phyloP scores from a whole-genome alignment of 495 filamentous ascomycete genomes.

The Penicillium argentinense region DNA sequence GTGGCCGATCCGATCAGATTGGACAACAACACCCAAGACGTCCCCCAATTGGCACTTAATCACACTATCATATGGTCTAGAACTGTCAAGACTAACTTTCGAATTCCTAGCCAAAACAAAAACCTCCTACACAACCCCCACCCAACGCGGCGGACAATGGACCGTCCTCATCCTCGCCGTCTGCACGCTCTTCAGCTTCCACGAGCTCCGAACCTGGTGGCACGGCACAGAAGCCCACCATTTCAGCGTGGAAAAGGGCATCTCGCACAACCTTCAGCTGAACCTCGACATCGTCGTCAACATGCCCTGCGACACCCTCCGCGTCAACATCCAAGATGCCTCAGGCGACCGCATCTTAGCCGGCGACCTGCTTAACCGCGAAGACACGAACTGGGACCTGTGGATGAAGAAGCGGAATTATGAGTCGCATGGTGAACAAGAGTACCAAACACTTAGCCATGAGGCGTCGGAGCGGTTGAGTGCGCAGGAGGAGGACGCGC shows the following conservation, averaged over 20 bases:
- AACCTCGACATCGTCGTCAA: conserved; percentile 92
- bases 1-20: too few species aligned
- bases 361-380: conserved; percentile 67
- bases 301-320: conserved; percentile 85
- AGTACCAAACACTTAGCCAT: conserved; percentile 53
- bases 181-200: conserved; percentile 68
- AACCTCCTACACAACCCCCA: conserved; percentile 81
- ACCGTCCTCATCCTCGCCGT: conserved; percentile 78
- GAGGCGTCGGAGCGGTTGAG: conserved; percentile 42
- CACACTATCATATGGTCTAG: too few species aligned
- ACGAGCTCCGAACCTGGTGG: conserved; percentile 81
- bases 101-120: conserved; percentile 82
- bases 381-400: conserved; percentile 74
- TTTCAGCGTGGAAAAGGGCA: conserved; percentile 91
- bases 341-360: conserved; percentile 88
- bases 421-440: conserved; percentile 54
- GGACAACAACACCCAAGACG: background rate
- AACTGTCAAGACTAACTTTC: too few species aligned
- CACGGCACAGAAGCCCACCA: conserved; percentile 78
- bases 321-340: conserved; percentile 97
- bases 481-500: conserved; percentile 52
- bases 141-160: conserved; percentile 84
- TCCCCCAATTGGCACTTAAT: too few species aligned
- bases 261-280: conserved; percentile 84
- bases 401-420: conserved; percentile 81